phyloP scores from a whole-genome alignment of 768 basidiomycete species.

The Suillus brevipes region DNA sequence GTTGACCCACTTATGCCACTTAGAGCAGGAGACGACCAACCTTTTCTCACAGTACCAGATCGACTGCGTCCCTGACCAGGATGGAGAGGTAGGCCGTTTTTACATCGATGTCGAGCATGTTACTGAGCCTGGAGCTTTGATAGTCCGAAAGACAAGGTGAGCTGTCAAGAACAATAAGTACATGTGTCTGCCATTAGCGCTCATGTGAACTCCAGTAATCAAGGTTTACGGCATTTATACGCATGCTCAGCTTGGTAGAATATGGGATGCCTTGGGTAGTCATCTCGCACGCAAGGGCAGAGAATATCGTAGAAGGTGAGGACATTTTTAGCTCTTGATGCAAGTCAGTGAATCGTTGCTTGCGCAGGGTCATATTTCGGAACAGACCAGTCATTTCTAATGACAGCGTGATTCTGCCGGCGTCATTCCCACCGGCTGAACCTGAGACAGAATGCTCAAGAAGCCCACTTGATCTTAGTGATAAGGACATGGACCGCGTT shows the following conservation, averaged over 20 bases:
- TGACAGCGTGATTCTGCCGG: conserved; percentile 49
- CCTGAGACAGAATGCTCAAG: conserved; percentile 18
- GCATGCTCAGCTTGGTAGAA: conserved; percentile 45
- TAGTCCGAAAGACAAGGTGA: conserved; percentile 43
- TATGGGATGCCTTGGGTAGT: conserved; percentile 48
- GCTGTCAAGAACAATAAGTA: not conserved
- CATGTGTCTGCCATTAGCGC: not conserved
- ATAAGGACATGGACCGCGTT: conserved; percentile 52
- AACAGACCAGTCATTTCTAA: conserved; percentile 34
- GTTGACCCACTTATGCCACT: not conserved
- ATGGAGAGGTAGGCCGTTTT: conserved; percentile 25
- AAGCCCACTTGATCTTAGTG: conserved; percentile 35
- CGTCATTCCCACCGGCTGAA: conserved; percentile 48
- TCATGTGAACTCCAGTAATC: conserved; percentile 34
- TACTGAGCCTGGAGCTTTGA: conserved; percentile 7
- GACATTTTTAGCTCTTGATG: not conserved
- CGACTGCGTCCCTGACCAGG: conserved; percentile 44
- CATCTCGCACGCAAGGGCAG: conserved; percentile 45
- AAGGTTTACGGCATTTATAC: conserved; percentile 53
- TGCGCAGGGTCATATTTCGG: conserved; percentile 47
- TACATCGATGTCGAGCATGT: not conserved
- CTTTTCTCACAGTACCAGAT: conserved; percentile 43
- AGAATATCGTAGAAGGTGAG: conserved; percentile 55
- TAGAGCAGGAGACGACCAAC: not conserved
- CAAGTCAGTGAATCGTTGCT: not conserved